These are phyloP conservation scores for Suhomyces taliae DNA, from an alignment of 1,139 yeast species.

Conservation along the genomic window DNA sequence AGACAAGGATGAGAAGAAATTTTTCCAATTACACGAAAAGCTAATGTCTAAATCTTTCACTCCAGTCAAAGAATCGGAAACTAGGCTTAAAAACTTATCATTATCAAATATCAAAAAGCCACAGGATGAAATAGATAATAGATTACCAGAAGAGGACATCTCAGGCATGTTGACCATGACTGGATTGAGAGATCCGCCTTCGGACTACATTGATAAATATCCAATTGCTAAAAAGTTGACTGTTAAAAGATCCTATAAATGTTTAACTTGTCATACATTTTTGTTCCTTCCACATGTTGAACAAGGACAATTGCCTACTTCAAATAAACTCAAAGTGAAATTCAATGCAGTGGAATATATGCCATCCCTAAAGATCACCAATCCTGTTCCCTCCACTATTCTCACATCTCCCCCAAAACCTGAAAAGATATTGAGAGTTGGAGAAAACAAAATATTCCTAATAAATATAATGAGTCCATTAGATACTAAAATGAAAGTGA, in stretches of 20 bases:
- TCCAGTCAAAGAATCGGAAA: conserved; percentile 1
- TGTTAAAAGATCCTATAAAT: conserved; percentile 25
- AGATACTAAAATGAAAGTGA: conserved; percentile 14
- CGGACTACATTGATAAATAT: not conserved
- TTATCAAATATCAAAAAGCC: conserved; percentile 3
- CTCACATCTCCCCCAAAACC: conserved; percentile 4
- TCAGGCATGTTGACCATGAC: not conserved
- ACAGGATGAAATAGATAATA: not conserved
- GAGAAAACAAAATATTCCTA: conserved; percentile 20
- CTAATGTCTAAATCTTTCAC: not conserved
- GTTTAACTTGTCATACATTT: conserved; percentile 30
- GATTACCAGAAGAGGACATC: not conserved
- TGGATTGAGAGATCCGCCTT: not conserved
- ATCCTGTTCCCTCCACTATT: conserved; percentile 10
- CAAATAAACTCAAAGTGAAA: conserved; percentile 29
- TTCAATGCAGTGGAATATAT: conserved; percentile 38
- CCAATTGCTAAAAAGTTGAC: conserved; percentile 31
- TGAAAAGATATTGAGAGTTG: conserved; percentile 11
- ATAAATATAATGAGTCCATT: conserved; percentile 35
- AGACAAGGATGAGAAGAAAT: not conserved
- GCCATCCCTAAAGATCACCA: conserved; percentile 25
- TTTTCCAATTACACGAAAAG: conserved; percentile 1
- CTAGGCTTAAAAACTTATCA: conserved; percentile 8
- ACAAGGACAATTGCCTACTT: conserved; percentile 27
- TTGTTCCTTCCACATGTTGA: conserved; percentile 27